A percentile compares a stretch with the other conserved stretches of the same genome.
Conservation (phyloP, 495 filamentous ascomycete species). For the Penicillium goetzii region DNA sequence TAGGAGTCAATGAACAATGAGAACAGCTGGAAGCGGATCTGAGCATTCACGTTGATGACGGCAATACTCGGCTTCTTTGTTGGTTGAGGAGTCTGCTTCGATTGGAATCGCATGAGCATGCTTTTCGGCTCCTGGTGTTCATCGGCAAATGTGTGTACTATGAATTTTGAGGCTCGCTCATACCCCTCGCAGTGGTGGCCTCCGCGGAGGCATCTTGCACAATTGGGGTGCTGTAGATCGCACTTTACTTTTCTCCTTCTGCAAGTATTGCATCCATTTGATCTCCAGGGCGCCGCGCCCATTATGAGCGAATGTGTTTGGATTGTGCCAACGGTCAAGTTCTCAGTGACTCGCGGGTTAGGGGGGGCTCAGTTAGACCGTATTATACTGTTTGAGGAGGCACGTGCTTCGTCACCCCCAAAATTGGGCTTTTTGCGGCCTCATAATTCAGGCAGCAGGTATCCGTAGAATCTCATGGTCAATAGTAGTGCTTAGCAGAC, state of each 20-base stretch:
- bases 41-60: slow-evolving; percentile 23
- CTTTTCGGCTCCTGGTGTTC: background rate
- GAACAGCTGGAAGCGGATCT: slow-evolving; percentile 24
- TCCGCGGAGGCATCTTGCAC: slow-evolving; percentile 22
- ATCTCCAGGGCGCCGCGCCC: slow-evolving; percentile 18
- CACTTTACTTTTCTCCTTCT: slow-evolving; percentile 25
- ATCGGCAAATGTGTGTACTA: slow-evolving; percentile 17
- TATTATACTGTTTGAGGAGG: background rate
- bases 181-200: slow-evolving; percentile 19
- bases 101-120: background rate
- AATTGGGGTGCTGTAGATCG: slow-evolving; percentile 22
- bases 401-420: background rate
- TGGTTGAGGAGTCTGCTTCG: background rate
- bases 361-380: background rate
- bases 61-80: background rate
- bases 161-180: slow-evolving; percentile 17
- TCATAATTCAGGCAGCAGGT: background rate
- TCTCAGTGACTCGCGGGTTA: background rate
- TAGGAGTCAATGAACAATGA: slow-evolving; percentile 25
- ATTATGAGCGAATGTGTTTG: slow-evolving; percentile 1
- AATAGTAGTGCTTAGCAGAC: background rate
- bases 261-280: slow-evolving; percentile 19
- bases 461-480: background rate
- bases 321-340: background rate
- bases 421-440: background rate